Evolutionary conservation across 2,329 filamentous ascomycete species (phyloP), one percentile per base, ranked within the genome.

Genomic region (Stagonosporopsis tanaceti): DNA sequence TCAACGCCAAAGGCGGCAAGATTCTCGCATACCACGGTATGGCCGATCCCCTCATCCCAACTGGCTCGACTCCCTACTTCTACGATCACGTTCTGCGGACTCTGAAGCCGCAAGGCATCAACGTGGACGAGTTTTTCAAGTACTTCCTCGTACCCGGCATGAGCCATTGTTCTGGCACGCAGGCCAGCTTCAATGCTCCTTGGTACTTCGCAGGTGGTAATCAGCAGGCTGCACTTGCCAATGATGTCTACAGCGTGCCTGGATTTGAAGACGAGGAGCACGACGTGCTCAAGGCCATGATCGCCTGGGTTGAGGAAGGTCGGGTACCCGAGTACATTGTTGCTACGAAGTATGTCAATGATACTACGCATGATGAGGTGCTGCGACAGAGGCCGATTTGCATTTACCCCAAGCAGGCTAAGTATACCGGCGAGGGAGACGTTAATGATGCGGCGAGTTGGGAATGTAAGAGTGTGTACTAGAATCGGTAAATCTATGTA

Each of bases 31-130:
- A 78, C 57, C 78, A 84, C 38, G 78, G 82, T 12, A 77, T 84
- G 38, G 63, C 68, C 6, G 79, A 81, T 59, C 75, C 63, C 1
- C 65, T 77, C 7, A 87, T 87, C 51, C 79, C 82, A 14, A 80
- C 80, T 0, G 79, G 80, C 0, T 78, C 81, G 20, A 82, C 80
- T 2, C 78, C 81, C 9, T 83, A 83, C 67, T 87, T 79, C 65
- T 83, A 84, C 69, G 74, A 79, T 17, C 76, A 79, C 15, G 78
- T 84, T 1, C 45, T 67, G n/a, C 69, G 68, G 6, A 71, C 71
- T 0, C 56, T 80, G 24, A 56, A 69, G n/a, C 72, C 75, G 0
- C 57, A 64, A 12, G 76, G 74, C 20, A 64, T 77, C 28, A 61
- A 76, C 3, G 58, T 80, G 1, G 73, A 78, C 40, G 65, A 68